Evolutionary conservation across 2,329 filamentous ascomycete species (phyloP), one percentile per base, ranked within the genome.

Genomic region (Pseudofabraea citricarpa): DNA sequence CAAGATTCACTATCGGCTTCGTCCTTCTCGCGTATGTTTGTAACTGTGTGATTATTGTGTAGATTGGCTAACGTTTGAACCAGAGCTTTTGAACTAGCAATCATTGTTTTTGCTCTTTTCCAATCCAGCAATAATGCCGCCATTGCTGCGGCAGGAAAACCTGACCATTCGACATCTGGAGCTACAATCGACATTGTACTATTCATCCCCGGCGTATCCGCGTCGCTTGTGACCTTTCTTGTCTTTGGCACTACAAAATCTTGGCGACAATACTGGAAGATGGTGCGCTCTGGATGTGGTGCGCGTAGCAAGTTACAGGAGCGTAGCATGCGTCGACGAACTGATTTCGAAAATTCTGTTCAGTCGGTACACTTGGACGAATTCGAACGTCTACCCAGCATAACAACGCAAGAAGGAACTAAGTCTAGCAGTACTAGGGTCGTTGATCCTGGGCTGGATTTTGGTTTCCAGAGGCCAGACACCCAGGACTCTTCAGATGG

Each of bases 1-100:
- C 66, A 6, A 66, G 71, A 8, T 73, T 73, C 48, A 64, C 64
- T 2, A 61, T 73, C 10, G 69, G 62, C 2, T 72, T 72, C 44
- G 43, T 66, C 3, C 60, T 69, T 9, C 51, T 73, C 32, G 58
- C 51, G 56, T 60, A 48, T 41, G 52, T 50, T 19, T 13, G 8
- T 13, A 10, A n/a, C n/a, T n/a, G n/a, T n/a, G n/a, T n/a, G n/a
- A n/a, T n/a, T n/a, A n/a, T n/a, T n/a, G n/a, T n/a, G n/a, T n/a
- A n/a, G n/a, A n/a, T n/a, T n/a, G n/a, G n/a, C n/a, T n/a, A n/a
- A n/a, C n/a, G n/a, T 13, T 8, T 32, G 29, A 32, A 9, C 3
- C 18, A 60, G 63, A 4, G 45, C 58, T 31, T 70, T 70, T 39
- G 63, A 71, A 45, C 45, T 65, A 2, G 52, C 62, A n/a, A 58